Conservation (phyloP, 805 yeast species). For the Priceomyces haplophilus region DNA sequence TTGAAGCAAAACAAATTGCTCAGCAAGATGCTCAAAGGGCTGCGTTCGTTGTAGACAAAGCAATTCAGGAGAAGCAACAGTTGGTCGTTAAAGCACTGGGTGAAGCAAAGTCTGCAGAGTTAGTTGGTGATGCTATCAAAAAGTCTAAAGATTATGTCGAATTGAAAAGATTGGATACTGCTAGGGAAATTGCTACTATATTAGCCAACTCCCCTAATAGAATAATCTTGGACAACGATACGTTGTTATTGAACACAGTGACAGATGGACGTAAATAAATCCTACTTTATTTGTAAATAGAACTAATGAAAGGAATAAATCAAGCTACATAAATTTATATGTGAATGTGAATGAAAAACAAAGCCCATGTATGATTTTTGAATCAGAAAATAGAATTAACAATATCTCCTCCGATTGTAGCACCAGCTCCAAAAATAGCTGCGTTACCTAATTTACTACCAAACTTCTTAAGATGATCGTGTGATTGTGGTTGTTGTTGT, state of each 20-base stretch:
- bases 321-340: constrained; percentile 1
- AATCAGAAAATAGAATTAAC: constrained; percentile 65
- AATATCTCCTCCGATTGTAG: constrained; percentile 81
- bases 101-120: constrained; percentile 96
- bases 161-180: constrained; percentile 94
- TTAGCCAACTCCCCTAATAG: constrained; percentile 86
- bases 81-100: constrained; percentile 96
- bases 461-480: constrained; percentile 51
- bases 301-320: neutral
- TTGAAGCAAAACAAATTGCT: constrained; percentile 98
- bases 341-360: neutral
- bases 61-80: constrained; percentile 96
- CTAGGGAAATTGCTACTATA: constrained; percentile 88
- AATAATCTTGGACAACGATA: constrained; percentile 86
- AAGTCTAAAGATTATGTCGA: constrained; percentile 95
- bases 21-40: constrained; percentile 99
- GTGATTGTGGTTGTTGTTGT: constrained; percentile 21
- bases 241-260: constrained; percentile 84
- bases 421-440: constrained; percentile 96
- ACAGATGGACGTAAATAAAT: constrained; percentile 62
- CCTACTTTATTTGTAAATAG: constrained; percentile 7
- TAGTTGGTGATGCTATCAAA: constrained; percentile 98
- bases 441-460: constrained; percentile 86
- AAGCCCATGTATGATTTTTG: neutral
- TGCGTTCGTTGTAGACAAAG: constrained; percentile 94